Evolutionary conservation across 1,284 basidiomycete genomes (phyloP), one percentile per base, ranked within the genome.

Genomic region (Ustilago sp.): DNA sequence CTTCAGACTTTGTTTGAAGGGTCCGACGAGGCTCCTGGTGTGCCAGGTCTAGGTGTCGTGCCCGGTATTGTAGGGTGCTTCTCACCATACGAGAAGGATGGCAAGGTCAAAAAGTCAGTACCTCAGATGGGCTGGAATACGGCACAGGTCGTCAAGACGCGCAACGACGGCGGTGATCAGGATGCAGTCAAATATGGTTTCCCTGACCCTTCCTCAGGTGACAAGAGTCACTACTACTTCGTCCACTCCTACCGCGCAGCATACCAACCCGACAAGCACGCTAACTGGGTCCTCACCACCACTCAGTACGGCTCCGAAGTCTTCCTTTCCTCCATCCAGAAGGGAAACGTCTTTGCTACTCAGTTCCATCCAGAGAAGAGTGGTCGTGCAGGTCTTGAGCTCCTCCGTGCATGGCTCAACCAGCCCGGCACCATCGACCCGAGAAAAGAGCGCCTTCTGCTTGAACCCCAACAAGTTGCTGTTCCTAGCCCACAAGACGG

Each of bases 331-430:
- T 90, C 91, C 8, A 91, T 99, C 13, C 91, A 91, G 80, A 91
- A 90, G 77, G 91, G 90, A 45, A 98, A 96, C 86, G 90, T 98
- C 59, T 98, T 96, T 86, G 97, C 91, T 19, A 93, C 93, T 17
- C 97, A 99, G 87, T 99, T 98, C 88, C 97, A 99, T 88, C 97
- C 97, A 9, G 97, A 99, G 87, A 99, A 99, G 88, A 96, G 94
- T 2, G 96, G 97, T 15, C 88, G 89, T n/a, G 94, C 94, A 1
- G 97, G 97, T 13, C 89, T 99, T 52, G 89, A 90, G 51, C 89
- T 98, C 51, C 89, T 99, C 45, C 89, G 90, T 58, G 88, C 91
- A 32, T 99, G 97, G 97, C 89, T 99, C 59, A 89, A 90, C 58
- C 90, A 88, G 7, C 86, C 87, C 0, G 83, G 77, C 35, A 62